A percentile compares a stretch with the other conserved stretches of the same genome.
These are phyloP conservation scores for Castanea sativa DNA, from an alignment of 306 rosid genomes.

Conservation along the genomic window DNA sequence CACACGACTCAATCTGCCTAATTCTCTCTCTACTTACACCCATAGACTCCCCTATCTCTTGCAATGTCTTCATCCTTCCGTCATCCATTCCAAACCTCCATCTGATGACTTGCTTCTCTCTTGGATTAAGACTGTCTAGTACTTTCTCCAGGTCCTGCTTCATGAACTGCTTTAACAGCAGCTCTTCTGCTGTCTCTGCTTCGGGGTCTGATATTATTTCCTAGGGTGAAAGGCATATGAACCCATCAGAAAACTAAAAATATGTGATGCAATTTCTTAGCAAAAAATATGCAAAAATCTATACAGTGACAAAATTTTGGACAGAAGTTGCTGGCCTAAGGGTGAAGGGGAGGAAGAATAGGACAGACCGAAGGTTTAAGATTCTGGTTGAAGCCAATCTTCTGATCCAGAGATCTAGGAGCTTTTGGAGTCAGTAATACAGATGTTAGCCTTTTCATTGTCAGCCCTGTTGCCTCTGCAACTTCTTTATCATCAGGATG, in stretches of 20 bases:
- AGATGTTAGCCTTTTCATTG: conserved; percentile 87
- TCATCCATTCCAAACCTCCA: conserved; percentile 99
- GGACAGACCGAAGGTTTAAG: conserved; percentile 86
- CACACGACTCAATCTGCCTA: conserved; percentile 86
- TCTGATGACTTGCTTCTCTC: conserved; percentile 80
- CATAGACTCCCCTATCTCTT: conserved; percentile 92
- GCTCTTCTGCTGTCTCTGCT: conserved; percentile 75
- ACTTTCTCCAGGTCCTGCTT: conserved; percentile 76
- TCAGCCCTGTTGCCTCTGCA: conserved; percentile 82
- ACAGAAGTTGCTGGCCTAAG: neutral
- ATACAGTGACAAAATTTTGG: neutral
- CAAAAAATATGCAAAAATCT: neutral
- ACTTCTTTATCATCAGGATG: conserved; percentile 76
- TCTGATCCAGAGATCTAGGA: conserved; percentile 89
- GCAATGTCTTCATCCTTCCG: conserved; percentile 91
- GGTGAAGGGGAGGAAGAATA: conserved; percentile 23
- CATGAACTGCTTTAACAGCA: conserved; percentile 69
- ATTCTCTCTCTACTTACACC: conserved; percentile 96
- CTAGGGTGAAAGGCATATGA: conserved; percentile 30
- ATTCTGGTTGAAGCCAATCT: conserved; percentile 77
- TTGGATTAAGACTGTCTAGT: conserved; percentile 70
- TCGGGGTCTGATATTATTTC: conserved; percentile 74
- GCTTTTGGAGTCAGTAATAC: conserved; percentile 90
- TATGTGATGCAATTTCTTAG: neutral
- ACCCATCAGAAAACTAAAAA: conserved; percentile 27